Evolutionary conservation across 208 protist genomes (phyloP).

Genomic region (Naegleria gruberi): DNA sequence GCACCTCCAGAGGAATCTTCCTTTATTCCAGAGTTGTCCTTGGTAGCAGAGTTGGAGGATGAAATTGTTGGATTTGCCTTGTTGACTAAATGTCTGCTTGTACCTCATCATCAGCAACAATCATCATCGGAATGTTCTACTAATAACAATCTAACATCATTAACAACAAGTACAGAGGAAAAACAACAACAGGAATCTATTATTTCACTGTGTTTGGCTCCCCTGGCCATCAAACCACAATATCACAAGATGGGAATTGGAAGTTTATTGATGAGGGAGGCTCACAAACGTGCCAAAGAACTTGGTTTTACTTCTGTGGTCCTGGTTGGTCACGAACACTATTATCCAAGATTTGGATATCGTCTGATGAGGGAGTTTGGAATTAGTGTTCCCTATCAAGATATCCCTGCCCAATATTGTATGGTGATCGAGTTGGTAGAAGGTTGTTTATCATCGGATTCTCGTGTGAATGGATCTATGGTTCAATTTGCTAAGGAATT

Average conservation of each 20-base stretch:
- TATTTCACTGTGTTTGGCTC: background rate
- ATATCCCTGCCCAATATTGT: background rate
- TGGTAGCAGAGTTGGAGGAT: background rate
- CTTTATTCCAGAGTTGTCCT: background rate
- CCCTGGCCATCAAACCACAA: background rate
- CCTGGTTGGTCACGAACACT: background rate
- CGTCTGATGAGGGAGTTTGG: background rate
- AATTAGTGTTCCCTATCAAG: background rate
- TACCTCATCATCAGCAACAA: too few species aligned
- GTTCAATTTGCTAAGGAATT: too few species aligned
- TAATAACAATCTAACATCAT: too few species aligned
- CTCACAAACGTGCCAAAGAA: background rate
- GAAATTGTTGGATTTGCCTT: background rate
- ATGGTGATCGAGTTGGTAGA: background rate
- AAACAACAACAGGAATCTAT: background rate
- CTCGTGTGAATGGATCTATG: too few species aligned
- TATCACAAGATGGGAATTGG: background rate
- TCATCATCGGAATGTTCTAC: too few species aligned
- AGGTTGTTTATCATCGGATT: too few species aligned
- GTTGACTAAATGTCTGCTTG: background rate
- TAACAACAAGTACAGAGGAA: too few species aligned
- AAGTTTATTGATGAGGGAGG: background rate
- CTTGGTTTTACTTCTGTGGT: background rate
- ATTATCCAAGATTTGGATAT: background rate
- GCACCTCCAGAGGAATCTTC: too few species aligned